Base-by-base conservation (phyloP, 331 rosid genomes). In the Acacia concinna region DNA sequence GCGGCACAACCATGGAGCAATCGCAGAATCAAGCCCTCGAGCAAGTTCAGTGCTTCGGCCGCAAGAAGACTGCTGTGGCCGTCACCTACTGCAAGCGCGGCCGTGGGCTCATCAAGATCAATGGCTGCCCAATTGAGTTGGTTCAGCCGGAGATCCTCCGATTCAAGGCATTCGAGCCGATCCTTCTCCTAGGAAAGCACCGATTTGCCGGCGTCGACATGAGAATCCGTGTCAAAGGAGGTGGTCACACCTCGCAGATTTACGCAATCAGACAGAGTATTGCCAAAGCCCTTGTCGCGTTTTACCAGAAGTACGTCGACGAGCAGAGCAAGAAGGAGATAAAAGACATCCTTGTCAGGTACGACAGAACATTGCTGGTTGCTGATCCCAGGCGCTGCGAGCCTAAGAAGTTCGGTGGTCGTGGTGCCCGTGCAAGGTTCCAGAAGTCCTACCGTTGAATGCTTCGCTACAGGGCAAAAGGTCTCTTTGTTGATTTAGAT, bases 361-460 rank as follows among this genome's bases (percentile, higher is more conserved):
- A 91, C 51, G 97, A 93, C 32, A 78, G 94, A 40, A 93, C 96
- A 2, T 81, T 93, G 23, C 94, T 93, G 4, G 97, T 93, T 1
- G 96, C 97, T 2, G 97, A 93, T 76, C 97, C 97, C 8, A 71
- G 94, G 47, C 94, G 93, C 75, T 93, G 97, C 35, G 97, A 93
- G 91, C 94, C 97, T 21, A 93, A 93, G 91, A 93, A 93, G 91
- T 93, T 93, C 62, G 97, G 97, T 82, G 97, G 97, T 78, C 97
- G 94, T 40, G 97, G 97, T 65, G 97, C 97, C 38, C 91, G 97
- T 52, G 88, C 97, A 9, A 91, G 97, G 86, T 93, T 93, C 90
- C 97, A 93, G 90, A 93, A 93, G 80, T 91, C 97, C 25, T 93
- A 93, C 84, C 97, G 97, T 93, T 93, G 74, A 56, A 41, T 44